Evolutionary conservation across 371 early-diverging fungal species (phyloP), one percentile per base, ranked within the genome.

Genomic region (Rhizopus sp.): DNA sequence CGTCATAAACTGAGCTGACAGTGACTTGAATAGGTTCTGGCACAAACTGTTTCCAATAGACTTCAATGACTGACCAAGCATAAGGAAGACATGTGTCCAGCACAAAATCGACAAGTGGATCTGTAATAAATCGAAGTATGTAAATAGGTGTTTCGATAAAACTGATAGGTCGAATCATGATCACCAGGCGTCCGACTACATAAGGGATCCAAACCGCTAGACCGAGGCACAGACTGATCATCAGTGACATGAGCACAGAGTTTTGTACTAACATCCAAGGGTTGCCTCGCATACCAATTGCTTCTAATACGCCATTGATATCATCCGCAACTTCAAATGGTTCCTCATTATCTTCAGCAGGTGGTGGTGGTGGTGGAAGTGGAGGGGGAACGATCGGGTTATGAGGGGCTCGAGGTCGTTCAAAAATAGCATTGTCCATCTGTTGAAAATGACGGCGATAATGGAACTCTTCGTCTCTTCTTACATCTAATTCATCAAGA

Each of bases 251-350:
- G 42, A 93, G 73, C 2, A 86, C 75, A 30, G 88, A 86, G 65
- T 92, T 91, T 60, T 93, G 91, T 13, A 87, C 59, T 0, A 92
- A 64, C 55, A 82, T 74, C 68, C 83, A 76, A 12, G 88, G 59
- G 4, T 93, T 89, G 0, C 95, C 96, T n/a, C 88, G 78, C 69
- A 95, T 81, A 12, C 96, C 96, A 50, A 95, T 79, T 7, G 92
- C 86, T 54, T 92, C 94, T 29, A 95, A 66, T 37, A 93, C 81
- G 7, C 88, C 91, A 34, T 90, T 90, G 9, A 88, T 72, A 40
- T 88, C 91, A 32, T 87, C 91, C 30, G 72, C 78, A 31, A 69
- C 57, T 44, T 69, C 70, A 39, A 69, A 63, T 12, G 59, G 59
- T 31, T 69, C 69, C 3, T 68, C 64, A 7, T 63, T 60, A 8